These are phyloP conservation scores for Apostasia shenzhenica DNA, from an alignment of 106 monocot species.

Conservation along the genomic window DNA sequence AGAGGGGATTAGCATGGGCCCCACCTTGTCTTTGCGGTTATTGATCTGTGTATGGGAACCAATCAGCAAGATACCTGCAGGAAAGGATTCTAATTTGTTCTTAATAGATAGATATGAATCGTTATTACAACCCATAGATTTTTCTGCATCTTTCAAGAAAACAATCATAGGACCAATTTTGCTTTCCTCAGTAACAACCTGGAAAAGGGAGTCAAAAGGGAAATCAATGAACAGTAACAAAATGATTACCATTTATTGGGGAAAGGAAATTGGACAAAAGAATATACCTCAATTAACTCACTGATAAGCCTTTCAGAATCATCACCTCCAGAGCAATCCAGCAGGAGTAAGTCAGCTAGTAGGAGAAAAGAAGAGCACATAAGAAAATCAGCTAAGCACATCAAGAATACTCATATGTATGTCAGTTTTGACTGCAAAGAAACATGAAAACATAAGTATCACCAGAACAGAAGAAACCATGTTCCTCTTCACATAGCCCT, in stretches of 20 bases:
- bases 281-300: slow-evolving; percentile 50
- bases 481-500: slow-evolving; percentile 92
- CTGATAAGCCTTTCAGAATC: slow-evolving; percentile 53
- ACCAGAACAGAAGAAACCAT: slow-evolving; percentile 93
- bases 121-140: slow-evolving; percentile 57
- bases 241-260: background rate
- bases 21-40: slow-evolving; percentile 83
- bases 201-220: slow-evolving; percentile 2
- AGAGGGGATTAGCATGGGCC: no score
- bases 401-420: no score
- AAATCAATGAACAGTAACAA: background rate
- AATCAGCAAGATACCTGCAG: slow-evolving; percentile 74
- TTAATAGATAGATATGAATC: slow-evolving; percentile 67
- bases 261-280: background rate
- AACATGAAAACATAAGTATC: slow-evolving; percentile 9
- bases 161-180: slow-evolving; percentile 77
- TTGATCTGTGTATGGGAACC: slow-evolving; percentile 83
- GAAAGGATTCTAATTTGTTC: slow-evolving; percentile 50
- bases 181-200: slow-evolving; percentile 79
- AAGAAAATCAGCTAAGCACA: background rate
- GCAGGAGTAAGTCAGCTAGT: slow-evolving; percentile 47
- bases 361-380: background rate
- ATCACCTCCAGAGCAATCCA: slow-evolving; percentile 44
- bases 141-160: slow-evolving; percentile 88
- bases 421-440: background rate